Evolutionary conservation across 208 protist species (phyloP).

Genomic region (Novymonas esmeraldas): DNA sequence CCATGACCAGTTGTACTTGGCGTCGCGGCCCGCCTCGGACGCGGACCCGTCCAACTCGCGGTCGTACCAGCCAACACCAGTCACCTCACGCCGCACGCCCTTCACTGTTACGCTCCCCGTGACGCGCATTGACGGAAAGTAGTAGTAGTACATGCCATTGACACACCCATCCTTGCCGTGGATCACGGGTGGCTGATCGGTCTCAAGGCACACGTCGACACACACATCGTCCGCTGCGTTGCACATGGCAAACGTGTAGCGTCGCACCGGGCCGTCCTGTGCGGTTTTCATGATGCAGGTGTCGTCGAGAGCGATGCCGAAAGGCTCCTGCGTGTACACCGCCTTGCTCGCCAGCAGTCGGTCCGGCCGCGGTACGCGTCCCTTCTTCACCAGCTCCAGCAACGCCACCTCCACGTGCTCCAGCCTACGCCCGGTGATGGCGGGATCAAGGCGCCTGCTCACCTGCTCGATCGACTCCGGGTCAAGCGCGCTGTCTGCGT

Average conservation of each 20-base stretch:
- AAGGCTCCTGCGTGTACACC: conserved; percentile 25
- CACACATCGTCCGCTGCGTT: conserved; percentile 31
- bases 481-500: conserved; percentile 58
- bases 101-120: conserved; percentile 35
- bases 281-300: conserved; percentile 23
- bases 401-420: conserved; percentile 34
- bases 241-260: conserved; percentile 35
- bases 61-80: conserved; percentile 54
- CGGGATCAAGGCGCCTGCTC: conserved; percentile 24
- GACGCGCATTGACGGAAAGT: conserved; percentile 46
- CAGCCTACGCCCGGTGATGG: conserved; percentile 8
- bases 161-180: conserved; percentile 44
- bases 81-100: conserved; percentile 28
- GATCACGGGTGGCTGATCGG: conserved; percentile 17
- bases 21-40: conserved; percentile 19
- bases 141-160: conserved; percentile 68
- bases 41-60: conserved; percentile 42
- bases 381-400: conserved; percentile 36
- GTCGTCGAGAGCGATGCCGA: conserved; percentile 43
- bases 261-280: conserved; percentile 9
- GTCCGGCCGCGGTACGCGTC: conserved; percentile 41
- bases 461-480: conserved; percentile 28
- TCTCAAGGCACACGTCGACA: conserved; percentile 39
- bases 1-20: conserved; percentile 44
- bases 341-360: conserved; percentile 31